Evolutionary conservation across 768 basidiomycete species (phyloP).

Genomic region (Naganishia randhawae): DNA sequence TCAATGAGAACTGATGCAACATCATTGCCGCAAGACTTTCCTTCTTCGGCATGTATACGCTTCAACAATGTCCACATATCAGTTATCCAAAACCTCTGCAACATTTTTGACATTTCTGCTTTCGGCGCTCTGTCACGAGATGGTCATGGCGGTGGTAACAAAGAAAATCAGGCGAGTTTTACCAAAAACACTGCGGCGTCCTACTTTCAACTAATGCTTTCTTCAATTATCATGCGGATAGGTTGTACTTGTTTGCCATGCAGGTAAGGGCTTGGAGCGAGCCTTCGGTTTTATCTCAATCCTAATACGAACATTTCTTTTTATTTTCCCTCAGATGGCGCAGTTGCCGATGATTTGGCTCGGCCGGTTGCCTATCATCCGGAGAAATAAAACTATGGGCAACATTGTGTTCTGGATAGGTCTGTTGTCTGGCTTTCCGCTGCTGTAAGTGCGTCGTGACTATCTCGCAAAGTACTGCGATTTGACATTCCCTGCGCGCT

Average conservation of each 20-base stretch:
- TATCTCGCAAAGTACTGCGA: not conserved
- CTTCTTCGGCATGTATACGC: constrained; percentile 93
- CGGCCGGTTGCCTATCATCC: constrained; percentile 70
- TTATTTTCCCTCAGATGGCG: constrained; percentile 58
- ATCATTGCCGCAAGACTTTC: constrained; percentile 46
- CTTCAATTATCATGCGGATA: constrained; percentile 37
- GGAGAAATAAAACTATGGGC: constrained; percentile 69
- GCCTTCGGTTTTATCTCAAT: not conserved
- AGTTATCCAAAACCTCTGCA: constrained; percentile 70
- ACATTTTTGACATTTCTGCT: constrained; percentile 90
- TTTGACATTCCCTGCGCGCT: not conserved
- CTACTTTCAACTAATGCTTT: not conserved
- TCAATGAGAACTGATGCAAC: not conserved
- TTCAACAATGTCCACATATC: constrained; percentile 72
- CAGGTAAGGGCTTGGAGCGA: constrained; percentile 54
- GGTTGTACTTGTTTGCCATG: constrained; percentile 79
- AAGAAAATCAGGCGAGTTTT: constrained; percentile 73
- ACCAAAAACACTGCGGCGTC: not conserved
- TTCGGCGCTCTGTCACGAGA: constrained; percentile 83
- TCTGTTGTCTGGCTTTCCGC: constrained; percentile 76
- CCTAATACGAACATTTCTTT: not conserved
- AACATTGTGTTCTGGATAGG: constrained; percentile 88
- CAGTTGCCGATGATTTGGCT: constrained; percentile 88
- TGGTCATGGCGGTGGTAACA: constrained; percentile 94
- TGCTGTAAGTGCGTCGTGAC: constrained; percentile 56